phyloP scores from a whole-genome alignment of 108 stramenopile genomes.

The Conticribra weissflogii region DNA sequence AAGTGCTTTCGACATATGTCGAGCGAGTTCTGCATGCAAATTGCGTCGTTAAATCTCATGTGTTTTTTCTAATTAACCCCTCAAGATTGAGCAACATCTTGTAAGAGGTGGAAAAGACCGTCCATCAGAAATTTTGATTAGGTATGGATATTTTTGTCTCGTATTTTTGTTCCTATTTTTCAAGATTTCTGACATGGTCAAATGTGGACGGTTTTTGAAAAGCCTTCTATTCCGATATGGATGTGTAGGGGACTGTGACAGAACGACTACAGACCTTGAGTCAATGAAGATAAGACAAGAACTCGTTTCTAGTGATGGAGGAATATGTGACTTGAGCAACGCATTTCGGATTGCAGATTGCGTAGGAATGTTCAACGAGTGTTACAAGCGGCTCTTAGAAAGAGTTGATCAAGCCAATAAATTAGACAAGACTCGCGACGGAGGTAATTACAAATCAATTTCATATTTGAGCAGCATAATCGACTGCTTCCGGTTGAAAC shows the following conservation, averaged over 20 bases:
- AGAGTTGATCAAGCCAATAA: conserved; percentile 20
- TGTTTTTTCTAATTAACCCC: neutral
- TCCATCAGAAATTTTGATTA: conserved; percentile 44
- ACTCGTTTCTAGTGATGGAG: conserved; percentile 41
- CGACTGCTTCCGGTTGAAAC: conserved; percentile 38
- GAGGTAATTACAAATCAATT: conserved; percentile 2
- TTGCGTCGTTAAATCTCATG: neutral
- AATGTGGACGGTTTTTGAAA: neutral
- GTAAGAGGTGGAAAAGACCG: conserved; percentile 44
- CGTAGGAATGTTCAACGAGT: conserved; percentile 46
- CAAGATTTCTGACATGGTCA: conserved; percentile 8
- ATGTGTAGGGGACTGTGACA: conserved; percentile 43
- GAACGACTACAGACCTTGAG: conserved; percentile 29
- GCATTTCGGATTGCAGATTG: conserved; percentile 45
- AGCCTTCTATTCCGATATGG: conserved; percentile 56
- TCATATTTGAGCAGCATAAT: conserved; percentile 48
- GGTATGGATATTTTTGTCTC: conserved; percentile 11
- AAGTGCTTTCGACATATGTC: conserved; percentile 27
- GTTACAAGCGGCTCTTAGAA: conserved; percentile 29
- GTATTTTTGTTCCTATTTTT: conserved; percentile 7
- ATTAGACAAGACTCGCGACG: conserved; percentile 20
- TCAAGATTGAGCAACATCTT: conserved; percentile 38
- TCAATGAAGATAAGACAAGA: conserved; percentile 10
- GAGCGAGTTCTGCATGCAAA: neutral
- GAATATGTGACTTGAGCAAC: conserved; percentile 38